Evolutionary conservation across 768 basidiomycete genomes (phyloP), one percentile per base, ranked within the genome.

Genomic region (Pulveroboletus sp.): DNA sequence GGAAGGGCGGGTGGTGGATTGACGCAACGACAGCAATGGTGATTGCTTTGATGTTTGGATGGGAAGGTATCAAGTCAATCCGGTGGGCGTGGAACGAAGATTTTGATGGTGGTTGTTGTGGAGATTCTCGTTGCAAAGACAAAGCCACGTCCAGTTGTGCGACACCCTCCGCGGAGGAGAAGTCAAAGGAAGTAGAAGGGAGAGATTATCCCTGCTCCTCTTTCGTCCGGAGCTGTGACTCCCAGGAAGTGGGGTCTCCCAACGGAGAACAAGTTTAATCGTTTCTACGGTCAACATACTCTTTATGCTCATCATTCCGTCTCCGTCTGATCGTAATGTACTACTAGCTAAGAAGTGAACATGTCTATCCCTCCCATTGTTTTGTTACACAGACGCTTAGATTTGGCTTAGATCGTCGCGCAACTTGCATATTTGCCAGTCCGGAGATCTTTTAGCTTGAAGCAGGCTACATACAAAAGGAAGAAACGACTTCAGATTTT

Each of bases 1-100:
- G 75, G 75, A 49, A 58, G 6, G 69, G 72, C n/a, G 76, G 75
- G 0, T 76, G 75, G 76, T 77, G 76, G 75, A 59, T 75, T 12
- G 76, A 77, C 47, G 57, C 70, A 17, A 69, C 68, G n/a, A 76
- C 75, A 11, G 64, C 74, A 2, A 64, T 77, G 21, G 44, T 69
- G 11, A 62, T 77, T 27, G 69, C 66, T 3, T 4, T 74, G 8
- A 53, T 76, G 39, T 77, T 77, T 45, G 72, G 67, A 10, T 72
- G 74, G 71, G 75, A 77, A 40, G 75, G 74, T 1, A 14, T 60
- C 34, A 75, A 75, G 52, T 72, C 75, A 73, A 45, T 72, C 12
- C 56, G 62, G 40, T 75, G 74, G 74, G 72, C 65, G 12, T 56
- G 59, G 21, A 53, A 61, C 45, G 48, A 65, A 10, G 42, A 61